Conservation (phyloP, 75 land plant genomes). For the Isoetes taiwanensis region DNA sequence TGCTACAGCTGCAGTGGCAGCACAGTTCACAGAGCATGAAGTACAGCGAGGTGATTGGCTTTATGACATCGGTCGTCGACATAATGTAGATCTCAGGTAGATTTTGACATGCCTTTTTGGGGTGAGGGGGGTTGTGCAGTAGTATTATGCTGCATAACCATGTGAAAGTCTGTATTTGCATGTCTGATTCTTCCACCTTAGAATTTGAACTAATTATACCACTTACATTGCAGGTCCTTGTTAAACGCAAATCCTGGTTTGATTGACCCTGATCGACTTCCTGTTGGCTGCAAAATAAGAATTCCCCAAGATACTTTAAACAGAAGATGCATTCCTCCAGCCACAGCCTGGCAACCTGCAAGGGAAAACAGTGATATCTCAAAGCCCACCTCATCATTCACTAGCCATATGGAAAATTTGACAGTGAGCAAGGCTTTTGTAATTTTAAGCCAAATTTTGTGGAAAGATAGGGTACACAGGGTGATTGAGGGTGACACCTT, state of each 20-base stretch:
- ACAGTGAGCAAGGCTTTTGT: conserved; percentile 15
- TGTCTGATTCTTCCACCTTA: too few relatives aligned
- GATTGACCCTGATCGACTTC: conserved; percentile 20
- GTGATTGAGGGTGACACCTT: conserved; percentile 25
- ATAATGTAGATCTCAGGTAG: conserved; percentile 29
- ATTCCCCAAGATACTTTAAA: conserved; percentile 11
- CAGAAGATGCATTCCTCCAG: background rate
- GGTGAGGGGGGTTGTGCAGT: background rate
- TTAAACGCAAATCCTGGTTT: conserved; percentile 25
- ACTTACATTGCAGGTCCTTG: conserved; percentile 18
- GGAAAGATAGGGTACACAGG: conserved; percentile 18
- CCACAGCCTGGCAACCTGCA: too few relatives aligned
- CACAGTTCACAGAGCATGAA: conserved; percentile 19
- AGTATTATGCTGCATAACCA: too few relatives aligned
- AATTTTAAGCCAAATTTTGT: conserved; percentile 9
- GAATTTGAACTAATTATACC: too few relatives aligned
- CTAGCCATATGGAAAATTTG: conserved; percentile 7
- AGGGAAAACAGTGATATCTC: too few relatives aligned
- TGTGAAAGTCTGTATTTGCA: too few relatives aligned
- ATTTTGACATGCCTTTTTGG: background rate
- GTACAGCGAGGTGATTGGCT: conserved; percentile 30
- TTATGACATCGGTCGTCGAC: conserved; percentile 19
- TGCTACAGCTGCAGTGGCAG: conserved; percentile 13
- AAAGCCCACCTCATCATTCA: background rate
- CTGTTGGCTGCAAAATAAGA: conserved; percentile 19